Evolutionary conservation across 208 protist genomes (phyloP).

Genomic region (Leishmania lainsoni): DNA sequence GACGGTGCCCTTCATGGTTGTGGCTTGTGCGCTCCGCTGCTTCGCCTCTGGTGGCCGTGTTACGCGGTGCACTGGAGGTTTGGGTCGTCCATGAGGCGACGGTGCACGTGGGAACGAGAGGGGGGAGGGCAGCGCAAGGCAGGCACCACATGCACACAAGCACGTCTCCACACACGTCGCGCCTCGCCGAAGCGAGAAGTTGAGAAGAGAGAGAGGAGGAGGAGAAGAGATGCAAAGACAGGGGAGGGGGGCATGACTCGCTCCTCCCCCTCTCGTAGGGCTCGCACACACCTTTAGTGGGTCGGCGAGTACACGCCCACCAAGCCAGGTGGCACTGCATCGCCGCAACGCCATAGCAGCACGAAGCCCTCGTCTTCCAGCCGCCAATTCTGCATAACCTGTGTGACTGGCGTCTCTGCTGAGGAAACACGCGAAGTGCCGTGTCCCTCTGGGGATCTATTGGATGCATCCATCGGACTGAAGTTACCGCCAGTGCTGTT

Average conservation of each 20-base stretch:
- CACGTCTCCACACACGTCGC: background rate
- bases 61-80: no score
- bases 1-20: no score
- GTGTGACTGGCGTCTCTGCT: background rate
- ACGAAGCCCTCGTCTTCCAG: conserved; percentile 63
- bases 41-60: no score
- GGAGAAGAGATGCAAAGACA: background rate
- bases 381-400: conserved; percentile 42
- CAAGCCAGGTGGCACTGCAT: conserved; percentile 59
- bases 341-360: conserved; percentile 68
- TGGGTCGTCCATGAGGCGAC: no score
- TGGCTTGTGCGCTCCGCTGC: no score
- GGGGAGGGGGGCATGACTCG: no score
- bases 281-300: background rate
- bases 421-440: background rate
- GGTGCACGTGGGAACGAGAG: background rate
- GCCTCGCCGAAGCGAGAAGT: background rate
- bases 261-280: background rate
- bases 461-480: background rate
- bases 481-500: background rate
- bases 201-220: conserved; percentile 3
- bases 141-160: background rate
- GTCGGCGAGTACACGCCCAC: background rate
- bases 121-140: background rate
- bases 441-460: background rate